A percentile compares a stretch with the other conserved stretches of the same genome.
Evolutionary conservation across 805 yeast genomes (phyloP).

Genomic region (Cyberlindnera lachancei): DNA sequence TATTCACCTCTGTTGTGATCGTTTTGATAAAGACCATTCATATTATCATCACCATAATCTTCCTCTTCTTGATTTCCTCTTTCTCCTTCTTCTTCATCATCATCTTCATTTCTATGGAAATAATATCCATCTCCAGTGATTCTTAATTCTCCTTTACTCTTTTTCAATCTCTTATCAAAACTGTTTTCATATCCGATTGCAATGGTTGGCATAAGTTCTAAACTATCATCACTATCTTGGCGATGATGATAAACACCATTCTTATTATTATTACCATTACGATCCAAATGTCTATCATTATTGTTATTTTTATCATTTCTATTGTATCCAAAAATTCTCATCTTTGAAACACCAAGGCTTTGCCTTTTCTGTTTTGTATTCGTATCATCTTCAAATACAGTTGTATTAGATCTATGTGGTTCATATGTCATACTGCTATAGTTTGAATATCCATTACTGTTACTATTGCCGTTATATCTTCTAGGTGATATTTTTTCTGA

Average conservation of each 20-base stretch:
- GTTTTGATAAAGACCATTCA: too few species aligned
- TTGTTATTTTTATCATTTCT: neutral
- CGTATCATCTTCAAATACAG: conserved; percentile 8
- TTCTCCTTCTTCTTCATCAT: too few species aligned
- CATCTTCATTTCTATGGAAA: conserved; percentile 6
- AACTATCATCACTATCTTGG: conserved; percentile 14
- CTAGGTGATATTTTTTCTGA: too few species aligned
- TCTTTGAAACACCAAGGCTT: neutral
- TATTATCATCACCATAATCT: too few species aligned
- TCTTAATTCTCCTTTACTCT: conserved; percentile 16
- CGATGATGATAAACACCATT: conserved; percentile 8
- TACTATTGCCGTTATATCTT: too few species aligned
- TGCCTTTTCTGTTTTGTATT: neutral
- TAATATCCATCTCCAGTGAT: conserved; percentile 21
- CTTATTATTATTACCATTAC: neutral
- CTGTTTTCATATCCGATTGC: conserved; percentile 23
- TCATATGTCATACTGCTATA: conserved; percentile 2
- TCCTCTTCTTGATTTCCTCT: too few species aligned
- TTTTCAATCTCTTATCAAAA: conserved; percentile 10
- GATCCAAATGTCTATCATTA: neutral
- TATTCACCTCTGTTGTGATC: too few species aligned
- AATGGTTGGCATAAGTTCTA: conserved; percentile 22
- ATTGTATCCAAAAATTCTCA: neutral
- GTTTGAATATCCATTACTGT: neutral
- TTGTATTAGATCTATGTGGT: conserved; percentile 9